Evolutionary conservation across 306 rosid genomes (phyloP).

Genomic region (Rosa rugosa): DNA sequence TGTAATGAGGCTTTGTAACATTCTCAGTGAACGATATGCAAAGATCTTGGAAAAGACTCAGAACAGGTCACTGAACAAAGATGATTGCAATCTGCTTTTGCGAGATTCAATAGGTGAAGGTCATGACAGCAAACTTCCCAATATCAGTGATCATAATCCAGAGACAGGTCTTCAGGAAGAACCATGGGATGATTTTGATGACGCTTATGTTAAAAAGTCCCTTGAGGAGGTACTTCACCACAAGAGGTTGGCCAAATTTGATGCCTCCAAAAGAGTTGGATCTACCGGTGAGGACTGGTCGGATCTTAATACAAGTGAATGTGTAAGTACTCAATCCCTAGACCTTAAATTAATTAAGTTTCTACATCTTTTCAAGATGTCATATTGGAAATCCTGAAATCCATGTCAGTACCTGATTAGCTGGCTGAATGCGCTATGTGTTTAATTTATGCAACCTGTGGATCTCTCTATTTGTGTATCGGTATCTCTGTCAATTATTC

Average conservation of each 20-base stretch:
- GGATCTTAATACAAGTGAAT: conserved; percentile 34
- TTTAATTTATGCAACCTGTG: not conserved
- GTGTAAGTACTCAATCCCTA: conserved; percentile 33
- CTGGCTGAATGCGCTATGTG: not conserved
- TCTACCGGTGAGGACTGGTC: conserved; percentile 51
- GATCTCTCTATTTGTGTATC: not conserved
- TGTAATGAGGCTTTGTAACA: conserved; percentile 76
- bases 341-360: not conserved
- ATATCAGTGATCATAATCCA: conserved; percentile 29
- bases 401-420: not conserved
- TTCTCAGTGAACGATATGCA: conserved; percentile 66
- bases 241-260: conserved; percentile 68
- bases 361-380: not conserved
- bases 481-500: not conserved
- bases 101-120: conserved; percentile 38
- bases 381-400: not conserved
- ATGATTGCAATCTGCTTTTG: conserved; percentile 40
- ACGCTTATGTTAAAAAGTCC: conserved; percentile 51
- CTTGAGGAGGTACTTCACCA: conserved; percentile 73
- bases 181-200: conserved; percentile 84
- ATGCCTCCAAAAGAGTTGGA: conserved; percentile 51
- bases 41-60: conserved; percentile 53
- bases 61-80: conserved; percentile 40
- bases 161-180: conserved; percentile 43
- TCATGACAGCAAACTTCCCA: conserved; percentile 21